Evolutionary conservation across 2,329 filamentous ascomycete species (phyloP), one percentile per base, ranked within the genome.

Genomic region (Verticillium nonalfalfae): DNA sequence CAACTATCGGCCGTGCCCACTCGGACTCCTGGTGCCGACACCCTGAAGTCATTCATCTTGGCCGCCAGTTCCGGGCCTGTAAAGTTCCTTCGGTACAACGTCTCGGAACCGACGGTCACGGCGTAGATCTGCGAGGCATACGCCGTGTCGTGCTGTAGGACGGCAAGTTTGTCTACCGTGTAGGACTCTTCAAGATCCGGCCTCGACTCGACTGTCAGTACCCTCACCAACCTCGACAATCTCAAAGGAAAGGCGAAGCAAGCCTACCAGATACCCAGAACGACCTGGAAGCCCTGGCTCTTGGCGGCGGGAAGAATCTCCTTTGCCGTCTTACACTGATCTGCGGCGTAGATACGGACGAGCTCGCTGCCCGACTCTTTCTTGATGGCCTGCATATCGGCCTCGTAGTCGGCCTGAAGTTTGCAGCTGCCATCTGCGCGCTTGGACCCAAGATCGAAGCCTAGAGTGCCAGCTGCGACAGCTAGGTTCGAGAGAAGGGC

Each of bases 1-100:
- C 88, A 91, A 71, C 81, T 85, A 74, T 91, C 88, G 7, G 88
- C 88, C 11, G 86, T 90, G 58, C 88, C 88, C 55, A 90, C 79
- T 66, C 81, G 83, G 67, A 86, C 77, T 33, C 71, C 72, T 66
- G 81, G 78, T 70, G 88, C 71, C 36, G 81, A 75, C 50, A 75
- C 71, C 76, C 86, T 84, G 65, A 89, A 82, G 58, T 85, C 79
- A 63, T 82, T 76, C 73, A 91, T 89, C 73, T 86, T 86, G 61
- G 74, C 75, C 59, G 86, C 73, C 57, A 91, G 81, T 67, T 86
- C 71, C 7, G 78, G 71, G 57, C 83, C 87, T 10, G 83, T 88
- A 72, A 90, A 84, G 72, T 86, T 87, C 60, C 84, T 83, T 60
- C 88, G 85, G 76, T 91, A 91, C 56, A 91, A 78, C 6, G 83